Evolutionary conservation across 139 green algal species (phyloP).

Genomic region (Chlorella sorokiniana): DNA sequence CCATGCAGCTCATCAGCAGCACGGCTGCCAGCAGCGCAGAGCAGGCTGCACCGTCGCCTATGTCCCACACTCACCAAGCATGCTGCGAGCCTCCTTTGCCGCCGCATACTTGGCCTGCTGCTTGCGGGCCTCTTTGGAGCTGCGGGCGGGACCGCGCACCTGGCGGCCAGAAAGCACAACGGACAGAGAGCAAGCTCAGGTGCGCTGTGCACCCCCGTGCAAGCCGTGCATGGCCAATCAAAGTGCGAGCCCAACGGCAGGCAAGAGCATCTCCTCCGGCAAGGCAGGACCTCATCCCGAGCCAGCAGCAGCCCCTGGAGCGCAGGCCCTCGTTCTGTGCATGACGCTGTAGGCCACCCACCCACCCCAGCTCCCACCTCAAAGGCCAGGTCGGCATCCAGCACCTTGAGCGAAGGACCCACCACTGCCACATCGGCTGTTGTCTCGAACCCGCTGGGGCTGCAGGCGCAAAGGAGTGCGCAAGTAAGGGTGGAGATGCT

Average conservation of each 20-base stretch:
- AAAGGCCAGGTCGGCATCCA: conserved; percentile 67
- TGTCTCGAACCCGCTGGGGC: conserved; percentile 47
- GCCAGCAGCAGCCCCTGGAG: background rate
- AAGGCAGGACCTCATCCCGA: no score
- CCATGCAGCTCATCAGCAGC: background rate
- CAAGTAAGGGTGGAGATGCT: background rate
- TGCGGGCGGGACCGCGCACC: conserved; percentile 22
- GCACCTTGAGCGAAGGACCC: conserved; percentile 53
- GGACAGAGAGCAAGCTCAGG: background rate
- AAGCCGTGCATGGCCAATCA: no score
- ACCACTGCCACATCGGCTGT: conserved; percentile 55
- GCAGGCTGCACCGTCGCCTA: no score
- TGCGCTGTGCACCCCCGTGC: no score
- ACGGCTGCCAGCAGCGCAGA: background rate
- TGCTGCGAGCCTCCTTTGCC: conserved; percentile 55
- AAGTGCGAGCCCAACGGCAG: no score
- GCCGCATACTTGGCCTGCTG: conserved; percentile 53
- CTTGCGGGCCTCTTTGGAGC: conserved; percentile 48
- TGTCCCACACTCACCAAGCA: conserved; percentile 45
- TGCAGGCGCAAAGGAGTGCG: background rate
- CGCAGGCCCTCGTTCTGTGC: background rate
- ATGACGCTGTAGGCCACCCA: no score
- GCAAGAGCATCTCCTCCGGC: no score
- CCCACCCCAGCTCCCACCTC: conserved; percentile 11
- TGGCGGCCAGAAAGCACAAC: background rate